A percentile compares a stretch with the other conserved stretches of the same genome.
phyloP scores from a whole-genome alignment of 768 basidiomycete species.

The Mycena chlorophos region DNA sequence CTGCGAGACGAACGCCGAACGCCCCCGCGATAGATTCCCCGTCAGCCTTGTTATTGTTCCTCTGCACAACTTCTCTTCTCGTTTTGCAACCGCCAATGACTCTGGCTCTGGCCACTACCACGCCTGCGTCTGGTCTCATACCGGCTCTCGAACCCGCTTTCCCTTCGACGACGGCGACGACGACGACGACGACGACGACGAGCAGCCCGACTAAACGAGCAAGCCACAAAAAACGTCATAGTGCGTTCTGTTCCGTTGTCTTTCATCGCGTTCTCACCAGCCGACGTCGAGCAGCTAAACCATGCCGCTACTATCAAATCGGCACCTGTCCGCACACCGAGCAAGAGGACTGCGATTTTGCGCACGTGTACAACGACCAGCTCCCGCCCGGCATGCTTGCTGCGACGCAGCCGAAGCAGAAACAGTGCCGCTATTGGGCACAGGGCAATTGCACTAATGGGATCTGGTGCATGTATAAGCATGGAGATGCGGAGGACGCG shows the following conservation, averaged over 20 bases:
- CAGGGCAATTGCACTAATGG: slow-evolving; percentile 21
- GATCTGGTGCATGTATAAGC: slow-evolving; percentile 21
- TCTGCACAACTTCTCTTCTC: neutral
- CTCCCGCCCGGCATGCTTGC: neutral
- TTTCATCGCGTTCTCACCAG: neutral
- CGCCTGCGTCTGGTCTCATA: neutral
- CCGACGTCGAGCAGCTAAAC: slow-evolving; percentile 11
- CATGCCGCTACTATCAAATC: slow-evolving; percentile 18
- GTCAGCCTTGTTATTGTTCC: neutral
- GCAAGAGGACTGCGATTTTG: slow-evolving; percentile 23
- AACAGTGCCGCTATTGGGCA: slow-evolving; percentile 18
- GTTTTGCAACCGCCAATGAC: neutral
- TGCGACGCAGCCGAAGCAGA: slow-evolving; percentile 3
- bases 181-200: neutral
- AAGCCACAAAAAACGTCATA: slow-evolving; percentile 22
- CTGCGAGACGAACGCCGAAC: too few species aligned
- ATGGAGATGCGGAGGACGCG: slow-evolving; percentile 12
- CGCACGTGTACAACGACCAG: slow-evolving; percentile 17
- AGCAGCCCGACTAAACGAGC: slow-evolving; percentile 6
- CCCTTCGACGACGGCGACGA: slow-evolving; percentile 9
- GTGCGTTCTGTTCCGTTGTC: slow-evolving; percentile 6
- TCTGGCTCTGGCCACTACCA: slow-evolving; percentile 5
- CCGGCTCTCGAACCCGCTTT: too few species aligned
- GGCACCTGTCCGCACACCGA: slow-evolving; percentile 13
- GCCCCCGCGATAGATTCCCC: neutral